Evolutionary conservation across 2,329 filamentous ascomycete species (phyloP).

Genomic region (Claviceps sp.): DNA sequence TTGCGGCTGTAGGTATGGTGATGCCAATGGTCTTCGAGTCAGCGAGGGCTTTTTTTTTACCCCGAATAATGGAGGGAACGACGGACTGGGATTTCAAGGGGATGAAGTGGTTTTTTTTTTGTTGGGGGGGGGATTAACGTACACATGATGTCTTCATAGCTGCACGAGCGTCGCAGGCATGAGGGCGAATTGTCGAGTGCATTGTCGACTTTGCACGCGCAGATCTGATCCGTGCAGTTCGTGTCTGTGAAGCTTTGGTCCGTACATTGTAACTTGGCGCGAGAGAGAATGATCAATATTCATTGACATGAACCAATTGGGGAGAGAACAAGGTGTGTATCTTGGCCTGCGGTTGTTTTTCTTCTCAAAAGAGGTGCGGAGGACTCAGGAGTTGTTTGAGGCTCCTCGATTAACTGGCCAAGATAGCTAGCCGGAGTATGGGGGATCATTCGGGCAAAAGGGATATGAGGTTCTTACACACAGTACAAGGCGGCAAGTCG

Average conservation of each 20-base stretch:
- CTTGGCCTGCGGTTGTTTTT: not conserved
- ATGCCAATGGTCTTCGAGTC: not conserved
- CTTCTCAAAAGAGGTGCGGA: not conserved
- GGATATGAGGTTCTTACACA: not conserved
- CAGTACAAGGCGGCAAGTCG: conserved; percentile 2
- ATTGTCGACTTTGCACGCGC: conserved; percentile 2
- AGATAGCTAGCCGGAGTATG: no score
- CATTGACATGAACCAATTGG: no score
- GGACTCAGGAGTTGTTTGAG: not conserved
- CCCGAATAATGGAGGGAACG: not conserved
- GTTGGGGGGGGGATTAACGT: not conserved
- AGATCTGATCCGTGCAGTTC: not conserved
- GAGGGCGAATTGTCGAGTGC: conserved; percentile 1
- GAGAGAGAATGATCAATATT: no score
- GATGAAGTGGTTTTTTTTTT: not conserved
- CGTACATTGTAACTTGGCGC: not conserved
- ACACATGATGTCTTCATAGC: conserved; percentile 1
- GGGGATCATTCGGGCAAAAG: no score
- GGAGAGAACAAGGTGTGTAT: not conserved
- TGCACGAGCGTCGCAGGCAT: not conserved
- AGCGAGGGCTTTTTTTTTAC: not conserved
- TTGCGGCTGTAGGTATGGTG: not conserved
- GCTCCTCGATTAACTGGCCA: no score
- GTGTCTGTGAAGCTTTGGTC: not conserved
- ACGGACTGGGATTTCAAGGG: no score